Conservation (phyloP, 2,329 filamentous ascomycete genomes). For the Fusarium sp. region DNA sequence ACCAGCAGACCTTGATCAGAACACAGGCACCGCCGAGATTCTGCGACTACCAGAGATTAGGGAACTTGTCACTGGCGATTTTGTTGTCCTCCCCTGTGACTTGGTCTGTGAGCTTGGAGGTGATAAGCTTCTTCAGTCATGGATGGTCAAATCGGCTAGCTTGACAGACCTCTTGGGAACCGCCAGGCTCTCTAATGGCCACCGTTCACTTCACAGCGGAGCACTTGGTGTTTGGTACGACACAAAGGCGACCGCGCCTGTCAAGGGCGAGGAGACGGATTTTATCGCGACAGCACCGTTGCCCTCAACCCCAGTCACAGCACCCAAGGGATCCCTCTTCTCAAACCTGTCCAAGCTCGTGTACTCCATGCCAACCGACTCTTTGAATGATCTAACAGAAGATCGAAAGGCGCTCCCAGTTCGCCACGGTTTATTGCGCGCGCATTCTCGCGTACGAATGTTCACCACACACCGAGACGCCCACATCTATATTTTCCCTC, state of each 20-base stretch:
- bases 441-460: constrained; percentile 83
- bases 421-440: constrained; percentile 81
- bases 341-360: constrained; percentile 82
- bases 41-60: constrained; percentile 87
- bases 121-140: constrained; percentile 86
- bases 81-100: constrained; percentile 93
- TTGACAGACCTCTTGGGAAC: constrained; percentile 73
- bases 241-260: constrained; percentile 79
- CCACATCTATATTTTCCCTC: constrained; percentile 94
- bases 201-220: constrained; percentile 71
- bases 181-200: constrained; percentile 55
- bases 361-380: constrained; percentile 90
- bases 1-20: constrained; percentile 82
- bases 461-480: constrained; percentile 89
- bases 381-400: constrained; percentile 85
- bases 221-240: constrained; percentile 94
- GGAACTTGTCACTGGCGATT: constrained; percentile 84
- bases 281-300: constrained; percentile 86
- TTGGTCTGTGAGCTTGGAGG: constrained; percentile 91
- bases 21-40: constrained; percentile 90
- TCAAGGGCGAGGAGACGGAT: constrained; percentile 94
- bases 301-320: constrained; percentile 63
- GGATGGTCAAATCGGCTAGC: constrained; percentile 88
- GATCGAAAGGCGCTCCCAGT: constrained; percentile 80
- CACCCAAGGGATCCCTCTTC: constrained; percentile 73